Evolutionary conservation across 2,329 filamentous ascomycete species (phyloP).

Genomic region (Aspergillus pseudonomiae): DNA sequence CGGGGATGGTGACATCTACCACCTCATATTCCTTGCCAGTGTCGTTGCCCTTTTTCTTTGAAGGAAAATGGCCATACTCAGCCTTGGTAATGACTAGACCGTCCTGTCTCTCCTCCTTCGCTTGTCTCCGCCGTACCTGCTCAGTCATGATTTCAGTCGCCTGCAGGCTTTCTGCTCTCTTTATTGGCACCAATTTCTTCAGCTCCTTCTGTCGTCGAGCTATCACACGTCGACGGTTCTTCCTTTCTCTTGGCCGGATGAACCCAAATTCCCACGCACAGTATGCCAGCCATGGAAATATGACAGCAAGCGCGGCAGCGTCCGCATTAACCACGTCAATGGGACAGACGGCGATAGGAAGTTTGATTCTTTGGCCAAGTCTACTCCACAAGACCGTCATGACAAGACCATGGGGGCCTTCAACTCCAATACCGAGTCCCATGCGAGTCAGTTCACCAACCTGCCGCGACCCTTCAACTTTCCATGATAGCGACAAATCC

Average conservation of each 20-base stretch:
- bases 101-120: constrained; percentile 35
- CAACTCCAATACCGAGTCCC: constrained; percentile 44
- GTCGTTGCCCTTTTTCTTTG: constrained; percentile 27
- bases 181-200: constrained; percentile 38
- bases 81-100: constrained; percentile 46
- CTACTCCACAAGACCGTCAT: constrained; percentile 45
- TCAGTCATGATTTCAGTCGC: constrained; percentile 46
- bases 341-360: constrained; percentile 44
- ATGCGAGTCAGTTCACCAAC: constrained; percentile 43
- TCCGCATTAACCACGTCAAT: constrained; percentile 37
- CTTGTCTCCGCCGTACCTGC: constrained; percentile 42
- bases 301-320: constrained; percentile 37
- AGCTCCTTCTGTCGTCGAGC: constrained; percentile 42
- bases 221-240: constrained; percentile 37
- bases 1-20: constrained; percentile 47
- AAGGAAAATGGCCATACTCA: constrained; percentile 43
- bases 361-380: constrained; percentile 43
- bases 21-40: constrained; percentile 29
- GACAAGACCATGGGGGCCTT: constrained; percentile 36
- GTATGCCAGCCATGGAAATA: constrained; percentile 45
- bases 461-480: constrained; percentile 38
- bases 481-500: constrained; percentile 37
- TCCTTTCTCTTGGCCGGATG: constrained; percentile 42
- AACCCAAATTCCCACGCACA: constrained; percentile 46
- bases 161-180: constrained; percentile 41